Base-by-base conservation (phyloP, 257 asterid species). In the Lycium ferocissimum region DNA sequence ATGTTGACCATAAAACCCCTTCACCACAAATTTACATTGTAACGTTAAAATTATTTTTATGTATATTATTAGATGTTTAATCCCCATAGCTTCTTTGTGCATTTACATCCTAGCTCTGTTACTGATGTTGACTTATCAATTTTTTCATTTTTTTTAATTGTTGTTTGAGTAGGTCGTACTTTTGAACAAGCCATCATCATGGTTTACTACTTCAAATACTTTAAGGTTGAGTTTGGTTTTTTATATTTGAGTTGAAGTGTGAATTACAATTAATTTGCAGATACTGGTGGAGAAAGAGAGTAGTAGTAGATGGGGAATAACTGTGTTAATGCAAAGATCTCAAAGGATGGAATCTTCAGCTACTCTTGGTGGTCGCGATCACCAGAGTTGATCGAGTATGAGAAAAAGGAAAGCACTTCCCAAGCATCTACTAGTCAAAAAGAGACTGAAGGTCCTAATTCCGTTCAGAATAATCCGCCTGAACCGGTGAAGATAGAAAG, bases 391-490 rank as follows among this genome's bases (percentile, higher is more conserved):
- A 83, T 87, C 79, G 67, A 45, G 4, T 62, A 63, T 75, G 70
- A 75, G 8, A 85, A 79, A 53, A 84, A 59, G 79, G 86, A 85
- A 53, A 78, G 0, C 8, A 79, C 45, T 11, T 18, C 6, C 15
- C 80, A 79, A 54, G 37, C 49, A 6, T 40, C 86, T 11, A 59
- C 83, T 11, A 45, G 6, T n/a, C 79, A 43, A 9, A 82, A 84
- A 84, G 83, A 79, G 59, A 47, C 81, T 9, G 88, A 86, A 84
- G 85, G 47, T 83, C 40, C 20, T 12, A 7, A 66, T 13, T 6
- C 83, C 6, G 89, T 87, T 18, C 91, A 87, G 84, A 71, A 79
- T 80, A 85, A 70, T 14, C 92, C 93, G 8, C 93, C 93, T 20
- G 87, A 86, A 73, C 18, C 87, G 76, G 87, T 84, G 35, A 62